Evolutionary conservation across 2,329 filamentous ascomycete species (phyloP).

Genomic region (Alternaria sp.): DNA sequence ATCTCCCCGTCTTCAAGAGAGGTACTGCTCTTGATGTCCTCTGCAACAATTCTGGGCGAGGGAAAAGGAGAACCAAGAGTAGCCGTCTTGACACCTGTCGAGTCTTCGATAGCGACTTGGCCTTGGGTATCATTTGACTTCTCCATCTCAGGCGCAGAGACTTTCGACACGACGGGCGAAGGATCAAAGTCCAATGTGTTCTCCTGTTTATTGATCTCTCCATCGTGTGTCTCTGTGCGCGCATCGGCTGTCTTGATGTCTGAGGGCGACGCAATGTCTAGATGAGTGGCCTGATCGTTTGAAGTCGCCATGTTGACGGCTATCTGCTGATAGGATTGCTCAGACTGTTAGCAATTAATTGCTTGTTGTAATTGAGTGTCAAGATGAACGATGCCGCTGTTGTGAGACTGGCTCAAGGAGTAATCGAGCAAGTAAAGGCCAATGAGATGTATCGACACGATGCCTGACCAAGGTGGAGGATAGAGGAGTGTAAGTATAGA

Average conservation of each 20-base stretch:
- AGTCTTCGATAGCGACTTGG: not conserved
- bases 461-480: not conserved
- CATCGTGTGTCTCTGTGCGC: not conserved
- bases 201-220: not conserved
- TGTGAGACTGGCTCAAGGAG: not conserved
- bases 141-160: not conserved
- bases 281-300: not conserved
- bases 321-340: not conserved
- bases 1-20: not conserved
- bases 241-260: accelerated
- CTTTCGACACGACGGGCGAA: no score
- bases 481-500: not conserved
- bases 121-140: not conserved
- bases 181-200: not conserved
- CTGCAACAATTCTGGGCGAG: not conserved
- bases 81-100: not conserved
- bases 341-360: accelerated
- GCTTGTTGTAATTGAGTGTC: no score
- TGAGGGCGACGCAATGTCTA: no score
- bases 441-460: not conserved
- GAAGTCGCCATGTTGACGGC: not conserved
- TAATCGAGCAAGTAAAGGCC: not conserved
- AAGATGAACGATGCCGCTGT: not conserved
- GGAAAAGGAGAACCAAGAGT: not conserved
- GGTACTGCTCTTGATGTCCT: not conserved